Evolutionary conservation across 169 alveolate genomes (phyloP), one percentile per base, ranked within the genome.

Genomic region (Cryptosporidium ubiquitum): DNA sequence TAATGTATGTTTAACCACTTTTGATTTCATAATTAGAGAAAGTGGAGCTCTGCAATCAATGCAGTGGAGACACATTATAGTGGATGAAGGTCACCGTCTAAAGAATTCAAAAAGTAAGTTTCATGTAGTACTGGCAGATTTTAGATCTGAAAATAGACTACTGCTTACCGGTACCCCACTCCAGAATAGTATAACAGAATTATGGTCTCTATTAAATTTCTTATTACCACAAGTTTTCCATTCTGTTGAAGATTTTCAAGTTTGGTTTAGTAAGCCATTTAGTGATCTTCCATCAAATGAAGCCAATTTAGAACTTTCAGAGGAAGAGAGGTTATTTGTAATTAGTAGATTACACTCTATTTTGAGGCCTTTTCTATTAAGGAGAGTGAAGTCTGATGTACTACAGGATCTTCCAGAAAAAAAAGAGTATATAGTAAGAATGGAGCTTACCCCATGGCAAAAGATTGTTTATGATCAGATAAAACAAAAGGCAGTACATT

Each of bases 31-130:
- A 3, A 86, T 92, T 23, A 84, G 86, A 52, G 91, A 91, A 66
- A 86, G 75, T n/a, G 69, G 69, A 6, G 18, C 75, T 26, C 40
- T 79, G 39, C 89, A 79, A 64, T 42, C 79, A 20, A 61, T 79
- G 35, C 75, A 58, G n/a, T 96, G 98, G 98, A 93, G 93, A 75
- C 96, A 96, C 86, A 95, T 96, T 16, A 94, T 96, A 69, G 97
- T 96, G 16, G 98, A 96, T 93, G 98, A 96, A 91, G 98, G 97
- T 5, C 98, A 96, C 85, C 92, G 97, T 84, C 94, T 96, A 96
- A 96, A 96, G 79, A 96, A 96, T 91, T 92, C 94, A 33, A 94
- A 94, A 85, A 92, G 96, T 40, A 96, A 96, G 84, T 79, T 79
- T 61, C 89, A 79, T 23, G 75, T 79, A 31, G 74, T 79, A 61